Base-by-base conservation (phyloP, 2,329 filamentous ascomycete species). In the Orbilia brochopaga region DNA sequence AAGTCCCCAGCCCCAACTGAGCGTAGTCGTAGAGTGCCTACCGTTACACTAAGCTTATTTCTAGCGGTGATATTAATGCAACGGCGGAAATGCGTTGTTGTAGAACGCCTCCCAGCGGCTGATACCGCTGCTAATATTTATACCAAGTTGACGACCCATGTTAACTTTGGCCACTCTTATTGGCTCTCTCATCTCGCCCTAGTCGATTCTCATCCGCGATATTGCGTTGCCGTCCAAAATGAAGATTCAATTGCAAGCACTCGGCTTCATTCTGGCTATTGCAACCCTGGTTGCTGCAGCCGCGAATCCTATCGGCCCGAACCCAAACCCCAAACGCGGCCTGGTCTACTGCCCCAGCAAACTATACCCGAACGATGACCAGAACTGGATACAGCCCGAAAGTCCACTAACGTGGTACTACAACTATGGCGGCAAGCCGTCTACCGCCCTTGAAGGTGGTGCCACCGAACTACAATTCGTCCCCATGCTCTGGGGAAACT, bases 401-500 rank as follows among this genome's bases (percentile, higher is more conserved):
- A 85, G 84, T 17, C 84, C 86, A 46, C 79, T 93, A 62, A 88
- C 86, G 1, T 94, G 90, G 90, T 94, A 94, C 82, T 94, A 93
- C 83, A 93, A 92, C 81, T 94, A 92, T 79, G 79, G 80, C 24
- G 77, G 82, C 19, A 77, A 79, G 2, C 89, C 90, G 0, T 85
- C 87, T 0, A 73, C 82, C 0, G 80, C 80, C 48, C 88, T 83
- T 77, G 74, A 79, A 42, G 79, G 81, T 55, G 76, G 82, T 32
- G 84, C 87, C 75, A 80, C 81, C 10, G 79, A 83, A 11, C 85
- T 93, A 75, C 83, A 90, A 78, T 94, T 91, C 79, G 87, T 93
- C 0, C 90, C 90, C 56, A 91, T 92, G 90, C 84, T 92, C 70
- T 93, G 88, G 88, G 89, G 89, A 30, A 81, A 85, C 7, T 80